Conservation (phyloP, 352 stramenopile species). For the Aphanomyces astaci region DNA sequence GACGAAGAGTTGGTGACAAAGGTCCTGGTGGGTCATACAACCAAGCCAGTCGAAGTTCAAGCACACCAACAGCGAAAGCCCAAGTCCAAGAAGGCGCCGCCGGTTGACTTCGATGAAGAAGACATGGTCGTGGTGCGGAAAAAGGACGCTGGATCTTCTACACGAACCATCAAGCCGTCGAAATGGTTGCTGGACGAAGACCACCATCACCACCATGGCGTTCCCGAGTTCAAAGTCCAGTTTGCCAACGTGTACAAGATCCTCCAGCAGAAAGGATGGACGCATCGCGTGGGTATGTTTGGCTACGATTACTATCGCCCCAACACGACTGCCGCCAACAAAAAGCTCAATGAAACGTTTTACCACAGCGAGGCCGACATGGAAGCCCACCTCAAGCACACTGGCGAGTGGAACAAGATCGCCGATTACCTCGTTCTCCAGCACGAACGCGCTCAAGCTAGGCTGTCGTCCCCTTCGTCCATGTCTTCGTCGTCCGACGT, state of each 20-base stretch:
- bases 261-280: slow-evolving; percentile 1
- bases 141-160: not conserved
- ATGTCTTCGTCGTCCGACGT: not conserved
- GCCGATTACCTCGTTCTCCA: not conserved
- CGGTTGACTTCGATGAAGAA: slow-evolving; percentile 10
- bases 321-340: not conserved
- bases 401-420: slow-evolving; percentile 11
- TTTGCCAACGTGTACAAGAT: slow-evolving; percentile 14
- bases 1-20: not conserved
- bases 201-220: not conserved
- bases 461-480: not conserved
- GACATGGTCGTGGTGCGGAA: not conserved
- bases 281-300: not conserved
- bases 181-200: not conserved
- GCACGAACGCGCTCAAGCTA: not conserved
- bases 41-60: not conserved
- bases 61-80: no score
- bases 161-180: not conserved
- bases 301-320: slow-evolving; percentile 13
- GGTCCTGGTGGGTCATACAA: not conserved
- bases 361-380: slow-evolving; percentile 14
- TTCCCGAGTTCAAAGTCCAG: slow-evolving; percentile 16
- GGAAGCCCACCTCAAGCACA: not conserved
- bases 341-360: not conserved
- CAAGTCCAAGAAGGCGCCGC: not conserved